These are phyloP conservation scores for Thuja plicata DNA, from an alignment of 83 land plant species.

Conservation along the genomic window DNA sequence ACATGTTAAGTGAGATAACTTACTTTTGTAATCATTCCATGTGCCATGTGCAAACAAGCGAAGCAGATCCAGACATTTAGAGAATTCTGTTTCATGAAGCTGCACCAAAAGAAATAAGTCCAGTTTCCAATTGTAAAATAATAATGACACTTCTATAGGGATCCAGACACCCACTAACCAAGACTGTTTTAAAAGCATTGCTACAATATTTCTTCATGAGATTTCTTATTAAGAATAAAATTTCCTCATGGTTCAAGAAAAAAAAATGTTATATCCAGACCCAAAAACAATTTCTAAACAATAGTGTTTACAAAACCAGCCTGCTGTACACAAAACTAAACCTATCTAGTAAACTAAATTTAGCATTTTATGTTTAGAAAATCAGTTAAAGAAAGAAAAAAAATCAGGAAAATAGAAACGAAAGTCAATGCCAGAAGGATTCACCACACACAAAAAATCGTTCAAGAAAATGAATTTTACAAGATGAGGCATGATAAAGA, in stretches of 20 bases:
- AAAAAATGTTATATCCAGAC: not conserved
- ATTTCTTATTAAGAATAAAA: not conserved
- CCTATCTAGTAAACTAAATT: not conserved
- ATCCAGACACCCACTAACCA: not conserved
- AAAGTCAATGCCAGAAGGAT: not conserved
- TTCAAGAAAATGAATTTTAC: not conserved
- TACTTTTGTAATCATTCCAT: conserved; percentile 96
- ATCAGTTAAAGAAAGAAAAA: not conserved
- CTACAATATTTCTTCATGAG: not conserved
- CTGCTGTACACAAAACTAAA: not conserved
- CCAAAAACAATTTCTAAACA: not conserved
- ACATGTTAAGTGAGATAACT: conserved; percentile 18
- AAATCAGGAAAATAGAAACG: not conserved
- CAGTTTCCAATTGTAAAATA: not conserved
- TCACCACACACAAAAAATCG: not conserved
- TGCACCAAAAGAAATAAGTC: conserved; percentile 26
- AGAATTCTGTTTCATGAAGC: conserved; percentile 86
- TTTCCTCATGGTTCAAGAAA: not conserved
- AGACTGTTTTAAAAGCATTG: not conserved
- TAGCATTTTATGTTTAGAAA: not conserved
- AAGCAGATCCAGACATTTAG: conserved; percentile 64
- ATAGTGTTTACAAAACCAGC: not conserved
- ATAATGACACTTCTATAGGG: not conserved
- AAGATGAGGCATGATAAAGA: not conserved
- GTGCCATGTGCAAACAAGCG: conserved; percentile 95